These are phyloP conservation scores for Globisporangium cederbergense DNA, from an alignment of 352 stramenopile genomes.

Conservation along the genomic window DNA sequence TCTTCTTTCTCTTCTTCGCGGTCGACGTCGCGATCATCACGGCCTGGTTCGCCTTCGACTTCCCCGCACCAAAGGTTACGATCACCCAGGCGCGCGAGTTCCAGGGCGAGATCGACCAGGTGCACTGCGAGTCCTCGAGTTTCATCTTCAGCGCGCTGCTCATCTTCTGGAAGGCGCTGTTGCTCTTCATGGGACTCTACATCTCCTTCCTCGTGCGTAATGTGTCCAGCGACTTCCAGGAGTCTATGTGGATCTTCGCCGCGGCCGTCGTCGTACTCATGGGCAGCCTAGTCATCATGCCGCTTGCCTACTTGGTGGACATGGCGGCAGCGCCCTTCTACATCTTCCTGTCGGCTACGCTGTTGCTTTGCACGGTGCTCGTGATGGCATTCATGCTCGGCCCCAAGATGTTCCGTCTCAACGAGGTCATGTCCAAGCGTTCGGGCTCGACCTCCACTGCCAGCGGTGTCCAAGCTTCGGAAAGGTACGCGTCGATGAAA, in stretches of 20 bases:
- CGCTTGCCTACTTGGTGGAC: conserved; percentile 46
- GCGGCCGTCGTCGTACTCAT: conserved; percentile 48
- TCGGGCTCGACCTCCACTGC: neutral
- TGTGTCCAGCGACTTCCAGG: conserved; percentile 48
- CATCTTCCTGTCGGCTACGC: conserved; percentile 24
- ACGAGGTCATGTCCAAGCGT: conserved; percentile 11
- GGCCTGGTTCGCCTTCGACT: conserved; percentile 26
- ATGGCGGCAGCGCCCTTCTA: conserved; percentile 36
- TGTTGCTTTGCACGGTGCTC: conserved; percentile 32
- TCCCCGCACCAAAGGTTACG: conserved; percentile 17
- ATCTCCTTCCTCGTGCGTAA: conserved; percentile 27
- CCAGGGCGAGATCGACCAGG: conserved; percentile 10
- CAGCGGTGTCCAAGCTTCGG: neutral
- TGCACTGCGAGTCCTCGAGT: conserved; percentile 13
- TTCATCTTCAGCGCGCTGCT: conserved; percentile 33
- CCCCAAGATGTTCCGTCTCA: conserved; percentile 37
- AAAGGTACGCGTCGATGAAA: neutral
- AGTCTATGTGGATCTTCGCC: conserved; percentile 61
- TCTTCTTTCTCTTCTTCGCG: conserved; percentile 20
- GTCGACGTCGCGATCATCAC: conserved; percentile 29
- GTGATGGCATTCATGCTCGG: conserved; percentile 46
- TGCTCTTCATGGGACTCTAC: conserved; percentile 23
- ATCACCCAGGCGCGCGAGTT: conserved; percentile 9
- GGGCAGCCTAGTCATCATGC: conserved; percentile 40
- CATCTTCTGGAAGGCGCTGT: conserved; percentile 43